Evolutionary conservation across 2,329 filamentous ascomycete species (phyloP).

Genomic region (Exophiala aquamarina): DNA sequence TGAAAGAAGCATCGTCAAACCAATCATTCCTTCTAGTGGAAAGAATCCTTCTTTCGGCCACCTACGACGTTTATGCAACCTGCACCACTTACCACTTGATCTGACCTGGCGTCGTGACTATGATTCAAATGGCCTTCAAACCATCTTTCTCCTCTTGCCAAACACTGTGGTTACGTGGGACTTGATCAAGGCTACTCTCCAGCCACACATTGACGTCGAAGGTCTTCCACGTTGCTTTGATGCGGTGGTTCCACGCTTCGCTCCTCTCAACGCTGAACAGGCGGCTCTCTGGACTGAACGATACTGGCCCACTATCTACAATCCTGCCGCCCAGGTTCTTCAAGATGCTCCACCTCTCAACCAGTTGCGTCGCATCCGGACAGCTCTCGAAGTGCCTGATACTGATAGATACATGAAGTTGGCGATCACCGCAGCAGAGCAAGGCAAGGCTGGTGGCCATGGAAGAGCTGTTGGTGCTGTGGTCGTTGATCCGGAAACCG

Average conservation of each 20-base stretch:
- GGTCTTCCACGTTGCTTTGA: conserved; percentile 29
- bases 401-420: conserved; percentile 38
- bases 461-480: conserved; percentile 45
- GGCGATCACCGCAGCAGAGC: conserved; percentile 39
- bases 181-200: conserved; percentile 31
- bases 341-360: conserved; percentile 43
- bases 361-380: conserved; percentile 35
- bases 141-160: conserved; percentile 43
- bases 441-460: conserved; percentile 37
- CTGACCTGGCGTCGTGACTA: conserved; percentile 29
- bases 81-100: conserved; percentile 26
- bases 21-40: conserved; percentile 40
- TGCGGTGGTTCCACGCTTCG: conserved; percentile 40
- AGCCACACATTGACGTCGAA: conserved; percentile 39
- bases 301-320: conserved; percentile 46
- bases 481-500: conserved; percentile 44
- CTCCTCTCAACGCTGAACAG: conserved; percentile 41
- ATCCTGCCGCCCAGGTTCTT: conserved; percentile 44
- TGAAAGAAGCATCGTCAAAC: conserved; percentile 25
- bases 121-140: conserved; percentile 29
- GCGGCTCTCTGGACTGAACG: conserved; percentile 42
- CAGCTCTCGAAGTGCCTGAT: conserved; percentile 38
- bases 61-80: conserved; percentile 25
- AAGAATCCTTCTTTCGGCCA: conserved; percentile 36
- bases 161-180: conserved; percentile 37